Percentiles rank a stretch among this genome's conserved stretches.
These are phyloP conservation scores for Hura crepitans DNA, from an alignment of 441 rosid species.

Conservation along the genomic window DNA sequence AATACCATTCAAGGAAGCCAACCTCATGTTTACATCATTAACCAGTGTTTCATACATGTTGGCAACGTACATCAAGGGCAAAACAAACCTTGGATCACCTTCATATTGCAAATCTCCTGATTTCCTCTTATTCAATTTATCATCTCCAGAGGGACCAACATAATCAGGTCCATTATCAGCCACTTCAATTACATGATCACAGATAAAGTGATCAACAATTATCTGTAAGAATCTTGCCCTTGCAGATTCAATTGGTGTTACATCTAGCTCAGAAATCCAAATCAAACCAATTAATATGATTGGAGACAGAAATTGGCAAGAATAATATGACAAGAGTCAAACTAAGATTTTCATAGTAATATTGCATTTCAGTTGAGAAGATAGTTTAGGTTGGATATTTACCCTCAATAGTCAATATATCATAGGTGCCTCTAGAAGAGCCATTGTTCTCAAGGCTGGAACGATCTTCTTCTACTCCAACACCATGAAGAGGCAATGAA, in stretches of 20 bases:
- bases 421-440: conserved; percentile 43
- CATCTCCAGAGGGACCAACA: conserved; percentile 43
- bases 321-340: background rate
- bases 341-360: background rate
- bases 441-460: conserved; percentile 54
- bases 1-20: conserved; percentile 64
- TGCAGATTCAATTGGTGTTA: conserved; percentile 84
- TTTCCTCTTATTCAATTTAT: conserved; percentile 68
- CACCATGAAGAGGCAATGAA: conserved; percentile 58
- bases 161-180: conserved; percentile 46
- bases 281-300: conserved; percentile 19
- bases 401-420: conserved; percentile 64
- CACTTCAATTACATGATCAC: conserved; percentile 56
- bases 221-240: conserved; percentile 75
- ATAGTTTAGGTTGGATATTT: background rate
- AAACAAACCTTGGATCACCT: conserved; percentile 64
- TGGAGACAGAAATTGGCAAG: background rate
- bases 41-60: conserved; percentile 84
- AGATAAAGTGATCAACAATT: conserved; percentile 69
- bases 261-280: conserved; percentile 45
- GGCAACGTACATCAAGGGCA: conserved; percentile 91
- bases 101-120: conserved; percentile 61
- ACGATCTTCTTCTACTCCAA: conserved; percentile 61
- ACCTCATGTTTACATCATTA: conserved; percentile 64
- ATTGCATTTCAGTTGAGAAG: background rate